Conservation (phyloP, 257 asterid species). For the Thymus quinquecostatus region DNA sequence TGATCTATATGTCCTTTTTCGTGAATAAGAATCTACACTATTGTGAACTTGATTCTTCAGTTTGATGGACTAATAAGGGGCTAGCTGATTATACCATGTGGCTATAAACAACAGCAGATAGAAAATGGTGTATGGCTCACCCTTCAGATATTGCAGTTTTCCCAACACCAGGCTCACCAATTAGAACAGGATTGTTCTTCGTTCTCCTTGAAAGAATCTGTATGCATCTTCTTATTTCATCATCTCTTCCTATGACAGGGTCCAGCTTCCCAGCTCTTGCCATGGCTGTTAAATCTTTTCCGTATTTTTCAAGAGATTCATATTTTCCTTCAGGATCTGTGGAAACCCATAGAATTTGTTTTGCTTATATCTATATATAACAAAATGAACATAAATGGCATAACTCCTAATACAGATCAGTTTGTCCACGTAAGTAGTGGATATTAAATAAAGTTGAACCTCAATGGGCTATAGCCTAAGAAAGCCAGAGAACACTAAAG, state of each 20-base stretch:
- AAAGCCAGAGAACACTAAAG: background rate
- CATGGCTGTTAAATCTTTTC: slow-evolving; percentile 97
- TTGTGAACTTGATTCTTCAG: background rate
- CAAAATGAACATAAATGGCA: background rate
- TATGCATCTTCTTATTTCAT: slow-evolving; percentile 96
- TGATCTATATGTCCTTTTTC: slow-evolving; percentile 7
- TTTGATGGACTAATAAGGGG: slow-evolving; percentile 21
- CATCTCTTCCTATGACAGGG: slow-evolving; percentile 98
- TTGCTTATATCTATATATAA: background rate
- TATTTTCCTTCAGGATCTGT: slow-evolving; percentile 97
- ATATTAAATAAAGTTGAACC: background rate
- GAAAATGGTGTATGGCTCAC: slow-evolving; percentile 41
- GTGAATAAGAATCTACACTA: background rate
- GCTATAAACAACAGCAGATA: slow-evolving; percentile 2
- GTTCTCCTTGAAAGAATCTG: slow-evolving; percentile 97
- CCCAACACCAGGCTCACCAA: slow-evolving; percentile 99
- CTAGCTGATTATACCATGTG: background rate
- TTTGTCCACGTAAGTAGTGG: background rate
- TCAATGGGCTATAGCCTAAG: background rate
- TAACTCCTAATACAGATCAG: background rate
- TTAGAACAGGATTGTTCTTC: slow-evolving; percentile 90
- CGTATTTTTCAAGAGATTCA: slow-evolving; percentile 89
- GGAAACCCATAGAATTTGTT: slow-evolving; percentile 27
- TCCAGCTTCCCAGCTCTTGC: slow-evolving; percentile 96
- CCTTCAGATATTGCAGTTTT: slow-evolving; percentile 99